Base-by-base conservation (phyloP, 2,329 filamentous ascomycete species). In the Sclerotinia borealis region DNA sequence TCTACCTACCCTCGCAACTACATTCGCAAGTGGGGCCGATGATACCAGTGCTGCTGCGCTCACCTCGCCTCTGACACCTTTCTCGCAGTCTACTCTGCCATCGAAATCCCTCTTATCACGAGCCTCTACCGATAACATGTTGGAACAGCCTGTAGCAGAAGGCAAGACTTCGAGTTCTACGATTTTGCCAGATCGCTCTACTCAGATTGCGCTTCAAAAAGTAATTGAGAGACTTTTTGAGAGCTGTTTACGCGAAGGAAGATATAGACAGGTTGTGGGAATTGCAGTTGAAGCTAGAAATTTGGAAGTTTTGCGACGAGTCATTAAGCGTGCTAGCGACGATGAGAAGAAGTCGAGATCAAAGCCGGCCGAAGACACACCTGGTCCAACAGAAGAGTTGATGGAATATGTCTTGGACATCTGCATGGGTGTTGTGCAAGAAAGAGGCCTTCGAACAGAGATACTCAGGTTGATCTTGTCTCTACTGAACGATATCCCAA, bases 351-450 rank as follows among this genome's bases (percentile, higher is more conserved):
- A 85, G 61, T 80, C 83, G 70, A 82, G 81, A 73, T 82, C 82
- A 73, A 86, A 88, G 74, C 76, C 79, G 43, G 76, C 75, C 4
- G 84, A 86, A 68, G 78, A 77, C 22, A 79, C 79, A 27, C 77
- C 79, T 55, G 82, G 84, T 4, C 85, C 88, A 34, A 89, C 92
- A 22, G 93, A 98, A 74, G 93, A 98, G 75, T 79, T 99, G 63
- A 95, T 99, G 88, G 95, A 99, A 70, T 99, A 99, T 73, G 90
- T 95, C 25, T 79, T 99, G 66, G 87, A 93, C 70, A 96, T 99
- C 69, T 97, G 93, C 81, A 96, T 99, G 92, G 93, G 96, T 66
- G 89, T 98, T 65, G 92, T 99, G 22, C 95, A 98, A 77, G 95
- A 99, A 78, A 86, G 93, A 60, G 87, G 88, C 54, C 85, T 98